Conservation (phyloP, 768 basidiomycete species). For the Suillus placidus region DNA sequence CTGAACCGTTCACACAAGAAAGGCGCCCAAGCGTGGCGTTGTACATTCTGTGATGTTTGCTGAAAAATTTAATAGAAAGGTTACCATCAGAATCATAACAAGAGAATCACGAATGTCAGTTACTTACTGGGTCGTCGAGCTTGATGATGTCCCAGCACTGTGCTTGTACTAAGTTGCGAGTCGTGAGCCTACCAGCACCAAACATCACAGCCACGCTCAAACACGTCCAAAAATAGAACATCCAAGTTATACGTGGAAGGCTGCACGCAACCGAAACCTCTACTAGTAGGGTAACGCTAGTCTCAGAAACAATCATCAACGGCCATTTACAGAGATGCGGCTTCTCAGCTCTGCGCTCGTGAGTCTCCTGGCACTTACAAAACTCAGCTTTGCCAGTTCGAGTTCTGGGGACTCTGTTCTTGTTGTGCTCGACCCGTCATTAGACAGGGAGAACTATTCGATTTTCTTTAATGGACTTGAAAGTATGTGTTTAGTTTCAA, state of each 20-base stretch:
- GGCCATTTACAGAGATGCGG: constrained; percentile 25
- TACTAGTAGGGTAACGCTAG: background rate
- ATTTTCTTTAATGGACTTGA: constrained; percentile 80
- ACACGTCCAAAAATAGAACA: constrained; percentile 19
- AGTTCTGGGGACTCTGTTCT: constrained; percentile 83
- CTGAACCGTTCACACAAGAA: background rate
- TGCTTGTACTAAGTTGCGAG: too few relatives aligned
- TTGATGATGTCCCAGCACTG: background rate
- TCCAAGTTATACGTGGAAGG: constrained; percentile 23
- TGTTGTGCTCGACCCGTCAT: constrained; percentile 75
- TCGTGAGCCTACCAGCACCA: background rate
- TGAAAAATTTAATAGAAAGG: background rate
- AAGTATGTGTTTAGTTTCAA: constrained; percentile 48
- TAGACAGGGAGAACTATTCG: constrained; percentile 71
- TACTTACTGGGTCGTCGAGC: background rate
- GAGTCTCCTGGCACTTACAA: constrained; percentile 32
- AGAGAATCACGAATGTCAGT: background rate
- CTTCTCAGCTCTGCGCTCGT: constrained; percentile 29
- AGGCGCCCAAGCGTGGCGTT: background rate
- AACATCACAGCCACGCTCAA: constrained; percentile 22
- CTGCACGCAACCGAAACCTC: constrained; percentile 1
- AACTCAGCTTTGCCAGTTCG: constrained; percentile 54
- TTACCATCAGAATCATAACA: background rate
- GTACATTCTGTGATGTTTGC: background rate
- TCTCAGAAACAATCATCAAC: constrained; percentile 1